Evolutionary conservation across 371 early-diverging fungal genomes (phyloP), one percentile per base, ranked within the genome.

Genomic region (Mucor velutinosus): DNA sequence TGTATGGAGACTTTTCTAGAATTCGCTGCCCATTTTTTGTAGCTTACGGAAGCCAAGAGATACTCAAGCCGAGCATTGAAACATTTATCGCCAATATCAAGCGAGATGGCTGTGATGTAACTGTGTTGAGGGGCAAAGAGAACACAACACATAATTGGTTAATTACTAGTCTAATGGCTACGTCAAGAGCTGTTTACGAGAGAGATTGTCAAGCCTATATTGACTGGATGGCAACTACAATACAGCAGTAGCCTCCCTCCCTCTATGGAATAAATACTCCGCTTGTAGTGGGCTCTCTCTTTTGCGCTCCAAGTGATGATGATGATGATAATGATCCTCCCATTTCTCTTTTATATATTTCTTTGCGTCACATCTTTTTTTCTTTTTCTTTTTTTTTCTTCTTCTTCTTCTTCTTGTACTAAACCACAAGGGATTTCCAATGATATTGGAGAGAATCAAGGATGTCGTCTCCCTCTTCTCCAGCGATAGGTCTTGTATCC

Each of bases 401-500:
- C 21, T n/a, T 23, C 27, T n/a, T n/a, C n/a, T n/a, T 55, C 10
- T 30, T 29, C 17, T 30, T 12, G 1, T 32, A 30, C 11, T 4
- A 64, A 64, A 43, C 19, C 17, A 64, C 41, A 56, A 43, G 23
- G 49, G 49, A 49, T 49, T 41, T 57, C 59, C 47, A 67, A 67
- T 67, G 67, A 30, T 49, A 58, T 57, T 62, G 47, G 67, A 41
- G 47, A 57, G 25, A 56, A 67, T 15, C 23, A 57, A 67, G 29
- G 33, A 70, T 72, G 69, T 67, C 70, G 53, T 65, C 67, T 19
- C 66, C 76, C 45, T 53, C 67, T 49, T 51, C 73, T 21, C 55
- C 73, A 59, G 23, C 65, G 19, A 49, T 55, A 35, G 68, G 76
- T 29, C 58, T 67, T 67, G 69, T 70, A 23, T 75, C 72, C 59